Conservation (phyloP, 1,284 basidiomycete species). For the Coniferiporia sulphurascens region DNA sequence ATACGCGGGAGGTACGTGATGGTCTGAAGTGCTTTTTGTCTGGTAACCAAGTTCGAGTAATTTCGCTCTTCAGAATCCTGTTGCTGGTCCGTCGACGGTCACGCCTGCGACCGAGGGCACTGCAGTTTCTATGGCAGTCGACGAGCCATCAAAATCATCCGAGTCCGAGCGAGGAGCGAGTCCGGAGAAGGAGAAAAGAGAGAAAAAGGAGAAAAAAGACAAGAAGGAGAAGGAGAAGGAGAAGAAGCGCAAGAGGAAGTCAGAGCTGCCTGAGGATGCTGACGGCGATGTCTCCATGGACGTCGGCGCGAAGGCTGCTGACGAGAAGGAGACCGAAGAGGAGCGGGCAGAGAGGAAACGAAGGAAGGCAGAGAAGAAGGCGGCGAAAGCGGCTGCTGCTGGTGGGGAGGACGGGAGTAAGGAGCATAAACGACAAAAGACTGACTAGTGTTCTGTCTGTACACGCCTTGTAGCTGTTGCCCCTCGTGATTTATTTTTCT, state of each 20-base stretch:
- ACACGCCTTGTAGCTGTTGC: background rate
- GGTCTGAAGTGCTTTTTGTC: slow-evolving; percentile 1
- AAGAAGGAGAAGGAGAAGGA: slow-evolving; percentile 48
- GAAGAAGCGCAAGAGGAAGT: slow-evolving; percentile 73
- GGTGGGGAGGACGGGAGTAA: slow-evolving; percentile 31
- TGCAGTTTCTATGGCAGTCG: slow-evolving; percentile 27
- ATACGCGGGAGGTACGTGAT: slow-evolving; percentile 55
- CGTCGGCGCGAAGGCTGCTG: slow-evolving; percentile 30
- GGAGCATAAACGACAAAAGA: slow-evolving; percentile 13
- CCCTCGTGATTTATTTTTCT: background rate
- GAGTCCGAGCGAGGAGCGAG: slow-evolving; percentile 33
- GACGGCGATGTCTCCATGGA: slow-evolving; percentile 39
- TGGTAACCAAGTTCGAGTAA: slow-evolving; percentile 4
- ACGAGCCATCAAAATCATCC: slow-evolving; percentile 26
- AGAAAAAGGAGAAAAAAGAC: slow-evolving; percentile 30
- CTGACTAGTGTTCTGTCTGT: background rate
- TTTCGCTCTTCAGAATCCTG: slow-evolving; percentile 34
- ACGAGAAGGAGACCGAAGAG: slow-evolving; percentile 41
- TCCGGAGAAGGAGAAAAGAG: slow-evolving; percentile 23
- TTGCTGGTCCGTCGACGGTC: slow-evolving; percentile 38
- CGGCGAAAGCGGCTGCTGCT: slow-evolving; percentile 43
- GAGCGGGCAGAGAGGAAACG: slow-evolving; percentile 34
- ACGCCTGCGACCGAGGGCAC: slow-evolving; percentile 24
- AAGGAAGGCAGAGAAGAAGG: slow-evolving; percentile 49
- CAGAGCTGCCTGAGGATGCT: slow-evolving; percentile 42